phyloP scores from a whole-genome alignment of 1,284 basidiomycete genomes.

The Ceratobasidium sp. region DNA sequence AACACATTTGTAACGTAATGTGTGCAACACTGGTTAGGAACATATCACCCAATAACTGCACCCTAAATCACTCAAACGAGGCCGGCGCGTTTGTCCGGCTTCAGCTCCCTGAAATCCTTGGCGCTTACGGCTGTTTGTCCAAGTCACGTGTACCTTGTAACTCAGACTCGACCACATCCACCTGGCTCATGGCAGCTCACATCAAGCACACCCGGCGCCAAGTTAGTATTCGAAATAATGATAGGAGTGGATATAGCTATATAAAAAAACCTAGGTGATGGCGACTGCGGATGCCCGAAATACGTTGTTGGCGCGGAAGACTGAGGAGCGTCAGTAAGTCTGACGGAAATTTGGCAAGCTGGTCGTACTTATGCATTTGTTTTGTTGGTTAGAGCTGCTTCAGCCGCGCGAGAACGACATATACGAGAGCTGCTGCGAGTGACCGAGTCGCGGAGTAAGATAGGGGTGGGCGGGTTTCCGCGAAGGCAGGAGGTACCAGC shows the following conservation, averaged over 20 bases:
- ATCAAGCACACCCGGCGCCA: slow-evolving; percentile 36
- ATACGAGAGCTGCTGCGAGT: slow-evolving; percentile 15
- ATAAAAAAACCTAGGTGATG: slow-evolving; percentile 18
- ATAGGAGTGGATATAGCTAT: not conserved
- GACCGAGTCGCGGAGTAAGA: slow-evolving; percentile 19
- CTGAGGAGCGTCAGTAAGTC: slow-evolving; percentile 18
- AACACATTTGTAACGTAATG: too few species aligned
- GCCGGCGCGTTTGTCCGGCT: too few species aligned
- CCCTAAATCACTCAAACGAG: too few species aligned
- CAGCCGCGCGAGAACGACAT: not conserved
- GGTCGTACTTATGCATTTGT: not conserved
- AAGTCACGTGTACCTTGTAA: slow-evolving; percentile 2
- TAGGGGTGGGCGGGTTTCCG: slow-evolving; percentile 20
- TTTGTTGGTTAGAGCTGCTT: not conserved
- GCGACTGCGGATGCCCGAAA: slow-evolving; percentile 23
- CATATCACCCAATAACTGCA: not conserved
- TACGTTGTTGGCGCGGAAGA: slow-evolving; percentile 8
- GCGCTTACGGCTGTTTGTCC: not conserved
- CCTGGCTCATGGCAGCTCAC: slow-evolving; percentile 13
- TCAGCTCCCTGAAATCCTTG: too few species aligned
- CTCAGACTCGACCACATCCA: not conserved
- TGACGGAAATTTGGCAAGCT: too few species aligned
- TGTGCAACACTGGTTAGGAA: too few species aligned
- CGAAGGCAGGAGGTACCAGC: slow-evolving; percentile 6
- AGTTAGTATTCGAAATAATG: not conserved